Evolutionary conservation across 2,329 filamentous ascomycete species (phyloP).

Genomic region (Trichophyton verrucosum): DNA sequence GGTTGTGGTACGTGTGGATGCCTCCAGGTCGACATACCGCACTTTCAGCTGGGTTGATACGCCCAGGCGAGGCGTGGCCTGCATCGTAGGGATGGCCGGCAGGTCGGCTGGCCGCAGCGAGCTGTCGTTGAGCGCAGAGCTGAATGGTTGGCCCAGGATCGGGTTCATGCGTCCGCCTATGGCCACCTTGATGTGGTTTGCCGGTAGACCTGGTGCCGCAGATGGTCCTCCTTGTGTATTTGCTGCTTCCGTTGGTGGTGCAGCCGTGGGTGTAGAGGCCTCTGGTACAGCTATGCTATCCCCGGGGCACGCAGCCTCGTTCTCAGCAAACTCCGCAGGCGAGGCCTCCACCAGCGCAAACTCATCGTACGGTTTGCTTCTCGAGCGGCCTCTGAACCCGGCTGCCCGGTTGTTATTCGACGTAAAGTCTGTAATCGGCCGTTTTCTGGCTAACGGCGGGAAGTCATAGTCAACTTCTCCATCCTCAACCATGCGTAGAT

Average conservation of each 20-base stretch:
- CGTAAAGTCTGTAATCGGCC: constrained; percentile 51
- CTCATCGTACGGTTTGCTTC: constrained; percentile 55
- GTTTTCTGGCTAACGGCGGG: constrained; percentile 45
- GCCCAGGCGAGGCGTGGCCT: constrained; percentile 44
- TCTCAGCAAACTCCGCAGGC: constrained; percentile 43
- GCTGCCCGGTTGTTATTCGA: constrained; percentile 53
- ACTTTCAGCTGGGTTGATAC: constrained; percentile 47
- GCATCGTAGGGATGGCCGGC: constrained; percentile 31
- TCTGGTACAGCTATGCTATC: constrained; percentile 29
- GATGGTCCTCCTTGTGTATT: neutral
- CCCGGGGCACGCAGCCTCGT: constrained; percentile 45
- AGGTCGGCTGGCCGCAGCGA: constrained; percentile 36
- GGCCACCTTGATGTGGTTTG: constrained; percentile 16
- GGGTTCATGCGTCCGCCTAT: constrained; percentile 25
- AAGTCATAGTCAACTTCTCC: constrained; percentile 57
- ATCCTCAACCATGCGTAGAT: constrained; percentile 55
- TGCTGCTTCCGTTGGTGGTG: constrained; percentile 8
- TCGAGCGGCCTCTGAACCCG: constrained; percentile 40
- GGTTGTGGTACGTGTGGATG: constrained; percentile 41
- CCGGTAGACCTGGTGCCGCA: neutral
- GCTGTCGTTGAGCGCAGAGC: constrained; percentile 35
- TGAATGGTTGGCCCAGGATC: constrained; percentile 35
- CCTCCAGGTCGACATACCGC: constrained; percentile 49
- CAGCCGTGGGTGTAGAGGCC: constrained; percentile 18
- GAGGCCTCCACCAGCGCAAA: constrained; percentile 53